phyloP scores from a whole-genome alignment of 768 basidiomycete species.

The Candolleomyces aberdarensis region DNA sequence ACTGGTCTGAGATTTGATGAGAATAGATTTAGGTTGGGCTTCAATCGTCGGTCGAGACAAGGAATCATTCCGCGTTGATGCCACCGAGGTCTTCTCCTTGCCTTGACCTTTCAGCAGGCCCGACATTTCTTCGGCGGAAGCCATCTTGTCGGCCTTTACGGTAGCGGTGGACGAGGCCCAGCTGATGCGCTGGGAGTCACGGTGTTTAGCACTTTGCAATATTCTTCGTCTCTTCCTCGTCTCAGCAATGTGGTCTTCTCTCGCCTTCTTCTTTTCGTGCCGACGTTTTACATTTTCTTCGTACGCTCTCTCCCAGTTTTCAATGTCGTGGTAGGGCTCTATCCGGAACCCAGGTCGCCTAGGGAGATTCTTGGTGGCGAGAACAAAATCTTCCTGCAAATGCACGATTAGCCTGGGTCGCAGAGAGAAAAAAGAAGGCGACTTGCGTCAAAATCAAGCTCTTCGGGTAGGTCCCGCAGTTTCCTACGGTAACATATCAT shows the following conservation, averaged over 20 bases:
- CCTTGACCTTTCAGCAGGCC: neutral
- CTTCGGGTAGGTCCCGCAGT: constrained; percentile 23
- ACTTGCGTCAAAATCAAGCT: constrained; percentile 24
- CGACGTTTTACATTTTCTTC: neutral
- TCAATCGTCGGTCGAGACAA: neutral
- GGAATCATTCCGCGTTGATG: neutral
- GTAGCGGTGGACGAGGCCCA: constrained; percentile 27
- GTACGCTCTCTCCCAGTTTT: neutral
- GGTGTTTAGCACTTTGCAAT: neutral
- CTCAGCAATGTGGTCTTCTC: neutral
- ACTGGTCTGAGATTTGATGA: neutral
- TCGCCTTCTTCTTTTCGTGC: neutral
- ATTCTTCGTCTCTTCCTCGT: neutral
- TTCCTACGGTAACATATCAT: constrained; percentile 20
- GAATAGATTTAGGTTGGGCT: neutral
- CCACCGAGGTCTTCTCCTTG: neutral
- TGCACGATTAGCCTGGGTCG: constrained; percentile 13
- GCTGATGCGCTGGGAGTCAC: constrained; percentile 23
- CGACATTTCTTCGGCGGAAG: neutral
- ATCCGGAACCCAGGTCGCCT: neutral
- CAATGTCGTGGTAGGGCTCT: neutral
- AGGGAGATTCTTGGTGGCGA: constrained; percentile 6
- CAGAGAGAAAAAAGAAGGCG: constrained; percentile 6
- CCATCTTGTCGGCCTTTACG: constrained; percentile 11
- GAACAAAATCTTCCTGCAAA: constrained; percentile 3